phyloP scores from a whole-genome alignment of 306 rosid genomes.

The Citrullus colocynthis region DNA sequence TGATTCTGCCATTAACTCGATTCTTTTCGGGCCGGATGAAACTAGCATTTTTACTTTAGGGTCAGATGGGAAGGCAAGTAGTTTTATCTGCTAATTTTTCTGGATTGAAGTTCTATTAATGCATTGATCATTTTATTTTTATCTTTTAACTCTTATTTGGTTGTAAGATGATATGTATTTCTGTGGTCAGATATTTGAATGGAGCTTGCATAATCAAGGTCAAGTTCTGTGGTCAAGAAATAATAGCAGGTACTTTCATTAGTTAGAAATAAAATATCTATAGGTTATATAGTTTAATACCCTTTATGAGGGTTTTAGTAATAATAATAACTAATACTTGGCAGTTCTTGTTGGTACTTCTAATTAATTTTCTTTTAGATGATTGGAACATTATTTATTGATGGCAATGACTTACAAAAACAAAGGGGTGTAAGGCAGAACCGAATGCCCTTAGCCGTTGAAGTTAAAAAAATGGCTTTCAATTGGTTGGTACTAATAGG shows the following conservation, averaged over 20 bases:
- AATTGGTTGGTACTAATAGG: background rate
- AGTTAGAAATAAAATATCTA: conserved; percentile 2
- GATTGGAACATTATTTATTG: background rate
- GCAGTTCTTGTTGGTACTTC: background rate
- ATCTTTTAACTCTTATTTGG: background rate
- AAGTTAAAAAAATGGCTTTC: background rate
- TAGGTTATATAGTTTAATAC: background rate
- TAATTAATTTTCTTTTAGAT: background rate
- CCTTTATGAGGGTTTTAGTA: background rate
- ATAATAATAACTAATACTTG: background rate
- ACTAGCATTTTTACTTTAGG: conserved; percentile 95
- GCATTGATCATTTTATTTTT: background rate
- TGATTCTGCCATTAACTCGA: conserved; percentile 84
- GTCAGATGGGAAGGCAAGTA: conserved; percentile 76
- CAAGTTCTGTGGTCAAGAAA: conserved; percentile 87
- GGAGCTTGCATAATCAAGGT: conserved; percentile 99
- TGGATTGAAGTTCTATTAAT: conserved; percentile 7
- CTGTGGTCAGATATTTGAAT: conserved; percentile 63
- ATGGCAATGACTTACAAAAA: background rate
- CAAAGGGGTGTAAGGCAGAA: background rate
- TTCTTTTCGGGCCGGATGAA: conserved; percentile 94
- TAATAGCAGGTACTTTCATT: conserved; percentile 46
- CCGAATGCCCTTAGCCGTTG: background rate
- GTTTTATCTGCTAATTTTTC: background rate
- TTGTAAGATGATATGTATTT: background rate